Conservation (phyloP, 2,329 filamentous ascomycete species). For the Dothistroma pini region DNA sequence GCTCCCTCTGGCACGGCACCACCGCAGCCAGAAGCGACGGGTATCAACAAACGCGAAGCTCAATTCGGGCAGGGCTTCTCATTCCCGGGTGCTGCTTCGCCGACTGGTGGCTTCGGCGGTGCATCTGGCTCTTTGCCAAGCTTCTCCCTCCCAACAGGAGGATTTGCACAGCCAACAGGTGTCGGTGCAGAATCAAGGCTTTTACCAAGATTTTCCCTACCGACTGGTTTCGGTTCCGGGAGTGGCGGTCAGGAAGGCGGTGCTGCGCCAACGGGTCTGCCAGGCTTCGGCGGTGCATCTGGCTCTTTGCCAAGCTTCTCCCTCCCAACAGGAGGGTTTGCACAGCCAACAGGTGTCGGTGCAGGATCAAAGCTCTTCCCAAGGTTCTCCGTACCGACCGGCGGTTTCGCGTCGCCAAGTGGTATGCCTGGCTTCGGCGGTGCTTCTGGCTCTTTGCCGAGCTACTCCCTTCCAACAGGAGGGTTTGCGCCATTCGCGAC, state of each 20-base stretch:
- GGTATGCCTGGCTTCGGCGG: no score
- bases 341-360: background rate
- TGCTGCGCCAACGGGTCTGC: background rate
- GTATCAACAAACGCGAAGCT: background rate
- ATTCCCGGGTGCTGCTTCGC: background rate
- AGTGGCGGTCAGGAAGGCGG: no score
- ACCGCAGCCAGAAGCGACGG: background rate
- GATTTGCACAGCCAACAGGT: background rate
- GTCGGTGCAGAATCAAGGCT: background rate
- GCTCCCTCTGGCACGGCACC: background rate
- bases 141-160: background rate
- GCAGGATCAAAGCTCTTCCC: background rate
- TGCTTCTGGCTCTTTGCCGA: background rate
- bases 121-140: background rate
- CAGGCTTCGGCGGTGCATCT: no score
- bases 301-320: background rate
- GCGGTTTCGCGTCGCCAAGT: background rate
- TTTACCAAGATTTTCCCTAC: background rate
- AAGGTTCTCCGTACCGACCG: background rate
- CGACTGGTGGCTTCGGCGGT: background rate
- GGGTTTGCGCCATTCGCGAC: background rate
- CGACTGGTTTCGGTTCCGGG: background rate
- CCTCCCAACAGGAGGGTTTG: background rate
- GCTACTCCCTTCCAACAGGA: background rate
- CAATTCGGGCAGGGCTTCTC: background rate